Evolutionary conservation across 2,329 filamentous ascomycete genomes (phyloP).

Genomic region (Cladosporium sp.): DNA sequence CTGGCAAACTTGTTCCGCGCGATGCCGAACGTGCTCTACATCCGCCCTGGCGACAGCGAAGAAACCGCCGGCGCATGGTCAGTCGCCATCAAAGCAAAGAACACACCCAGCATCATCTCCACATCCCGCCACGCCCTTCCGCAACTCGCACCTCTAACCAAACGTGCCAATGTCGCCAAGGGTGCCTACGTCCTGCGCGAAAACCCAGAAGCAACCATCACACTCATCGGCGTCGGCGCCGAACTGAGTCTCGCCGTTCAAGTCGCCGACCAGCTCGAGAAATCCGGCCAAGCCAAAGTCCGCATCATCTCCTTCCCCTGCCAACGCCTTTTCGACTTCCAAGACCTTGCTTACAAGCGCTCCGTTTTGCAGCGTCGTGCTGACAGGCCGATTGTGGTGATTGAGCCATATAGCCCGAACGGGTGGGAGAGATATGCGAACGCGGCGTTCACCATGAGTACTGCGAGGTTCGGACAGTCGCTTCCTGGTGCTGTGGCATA

Average conservation of each 20-base stretch:
- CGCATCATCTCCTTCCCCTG: conserved; percentile 50
- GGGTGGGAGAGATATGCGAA: conserved; percentile 60
- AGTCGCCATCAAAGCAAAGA: conserved; percentile 36
- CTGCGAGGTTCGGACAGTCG: conserved; percentile 49
- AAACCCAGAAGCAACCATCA: conserved; percentile 37
- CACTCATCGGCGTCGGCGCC: conserved; percentile 48
- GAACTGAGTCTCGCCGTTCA: conserved; percentile 47
- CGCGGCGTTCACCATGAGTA: conserved; percentile 51
- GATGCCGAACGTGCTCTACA: conserved; percentile 37
- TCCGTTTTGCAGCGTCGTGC: conserved; percentile 35
- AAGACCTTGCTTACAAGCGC: conserved; percentile 43
- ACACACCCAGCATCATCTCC: conserved; percentile 42
- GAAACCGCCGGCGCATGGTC: conserved; percentile 41
- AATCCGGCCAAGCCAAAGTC: conserved; percentile 36
- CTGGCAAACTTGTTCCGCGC: conserved; percentile 34
- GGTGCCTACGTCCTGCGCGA: conserved; percentile 42
- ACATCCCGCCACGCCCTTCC: conserved; percentile 40
- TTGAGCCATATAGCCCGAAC: conserved; percentile 56
- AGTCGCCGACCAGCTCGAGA: conserved; percentile 34
- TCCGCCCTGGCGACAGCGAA: conserved; percentile 34
- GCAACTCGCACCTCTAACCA: conserved; percentile 33
- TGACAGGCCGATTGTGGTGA: conserved; percentile 33
- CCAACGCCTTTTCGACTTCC: conserved; percentile 48
- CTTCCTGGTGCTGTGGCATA: conserved; percentile 53
- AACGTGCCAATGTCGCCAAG: conserved; percentile 34